A percentile compares a stretch with the other conserved stretches of the same genome.
These are phyloP conservation scores for Anthracocystis walkeri DNA, from an alignment of 1,284 basidiomycete species.

Conservation along the genomic window DNA sequence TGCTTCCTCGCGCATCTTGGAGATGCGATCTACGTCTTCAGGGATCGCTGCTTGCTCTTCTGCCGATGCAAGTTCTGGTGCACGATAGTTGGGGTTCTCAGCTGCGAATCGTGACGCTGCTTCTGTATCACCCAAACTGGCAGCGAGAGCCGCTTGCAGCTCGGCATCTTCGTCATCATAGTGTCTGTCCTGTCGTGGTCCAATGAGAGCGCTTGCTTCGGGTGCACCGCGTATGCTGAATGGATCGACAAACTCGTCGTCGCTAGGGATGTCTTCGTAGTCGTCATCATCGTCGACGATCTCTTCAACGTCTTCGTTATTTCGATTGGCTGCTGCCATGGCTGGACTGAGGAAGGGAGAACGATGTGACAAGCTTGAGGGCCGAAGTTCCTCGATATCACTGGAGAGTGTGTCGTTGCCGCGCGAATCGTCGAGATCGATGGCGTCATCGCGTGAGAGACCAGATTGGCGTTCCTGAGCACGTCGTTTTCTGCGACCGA, in stretches of 20 bases:
- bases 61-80: neutral
- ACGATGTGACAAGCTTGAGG: constrained; percentile 29
- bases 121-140: constrained; percentile 51
- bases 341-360: constrained; percentile 51
- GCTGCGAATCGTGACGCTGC: constrained; percentile 31
- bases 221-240: constrained; percentile 49
- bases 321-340: constrained; percentile 40
- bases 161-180: constrained; percentile 65
- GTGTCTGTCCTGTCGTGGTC: constrained; percentile 43
- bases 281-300: constrained; percentile 47
- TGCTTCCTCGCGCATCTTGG: constrained; percentile 55
- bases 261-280: constrained; percentile 36
- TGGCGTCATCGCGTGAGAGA: constrained; percentile 41
- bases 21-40: constrained; percentile 57
- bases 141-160: constrained; percentile 62
- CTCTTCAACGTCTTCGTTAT: constrained; percentile 51
- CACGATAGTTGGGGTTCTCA: constrained; percentile 16
- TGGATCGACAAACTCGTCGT: constrained; percentile 47
- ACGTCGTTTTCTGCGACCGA: constrained; percentile 33
- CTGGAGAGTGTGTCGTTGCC: constrained; percentile 22
- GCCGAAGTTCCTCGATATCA: constrained; percentile 32
- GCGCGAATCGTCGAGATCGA: constrained; percentile 43
- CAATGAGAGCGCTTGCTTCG: constrained; percentile 49
- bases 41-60: constrained; percentile 43
- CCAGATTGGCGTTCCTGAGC: constrained; percentile 49